Percentiles rank a stretch among this genome's conserved stretches.
phyloP scores from a whole-genome alignment of 768 basidiomycete genomes.

The Chalciporus sphaerocephalus region DNA sequence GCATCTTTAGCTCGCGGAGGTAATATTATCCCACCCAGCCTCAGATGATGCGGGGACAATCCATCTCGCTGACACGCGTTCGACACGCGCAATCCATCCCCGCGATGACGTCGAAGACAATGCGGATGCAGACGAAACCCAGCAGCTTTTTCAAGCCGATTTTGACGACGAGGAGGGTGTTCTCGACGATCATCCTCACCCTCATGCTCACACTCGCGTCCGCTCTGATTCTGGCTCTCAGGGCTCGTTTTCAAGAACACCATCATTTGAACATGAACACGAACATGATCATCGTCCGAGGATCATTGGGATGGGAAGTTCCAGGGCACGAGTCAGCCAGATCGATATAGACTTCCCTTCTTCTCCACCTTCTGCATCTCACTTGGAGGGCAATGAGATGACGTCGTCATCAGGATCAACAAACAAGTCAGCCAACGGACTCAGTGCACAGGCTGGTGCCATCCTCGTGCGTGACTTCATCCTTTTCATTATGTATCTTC shows the following conservation, averaged over 20 bases:
- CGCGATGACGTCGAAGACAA: constrained; percentile 15
- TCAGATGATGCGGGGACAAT: constrained; percentile 35
- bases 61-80: constrained; percentile 36
- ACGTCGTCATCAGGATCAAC: constrained; percentile 6
- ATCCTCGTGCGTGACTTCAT: constrained; percentile 57
- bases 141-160: constrained; percentile 18
- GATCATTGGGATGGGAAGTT: constrained; percentile 37
- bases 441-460: constrained; percentile 84
- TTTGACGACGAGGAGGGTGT: constrained; percentile 15
- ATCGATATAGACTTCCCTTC: constrained; percentile 33
- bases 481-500: neutral
- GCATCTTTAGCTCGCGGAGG: constrained; percentile 65
- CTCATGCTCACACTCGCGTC: neutral
- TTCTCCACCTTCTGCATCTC: constrained; percentile 9
- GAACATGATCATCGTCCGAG: constrained; percentile 14
- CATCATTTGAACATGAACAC: constrained; percentile 7
- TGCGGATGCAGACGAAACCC: constrained; percentile 26
- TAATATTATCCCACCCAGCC: constrained; percentile 67
- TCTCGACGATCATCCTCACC: neutral
- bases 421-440: constrained; percentile 26
- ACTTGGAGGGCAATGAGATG: constrained; percentile 20
- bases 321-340: constrained; percentile 47
- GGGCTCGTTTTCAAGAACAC: neutral
- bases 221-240: neutral
- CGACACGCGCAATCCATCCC: constrained; percentile 9